These are phyloP conservation scores for Cladorrhinum sp. DNA, from an alignment of 2,329 filamentous ascomycete species.

Conservation along the genomic window DNA sequence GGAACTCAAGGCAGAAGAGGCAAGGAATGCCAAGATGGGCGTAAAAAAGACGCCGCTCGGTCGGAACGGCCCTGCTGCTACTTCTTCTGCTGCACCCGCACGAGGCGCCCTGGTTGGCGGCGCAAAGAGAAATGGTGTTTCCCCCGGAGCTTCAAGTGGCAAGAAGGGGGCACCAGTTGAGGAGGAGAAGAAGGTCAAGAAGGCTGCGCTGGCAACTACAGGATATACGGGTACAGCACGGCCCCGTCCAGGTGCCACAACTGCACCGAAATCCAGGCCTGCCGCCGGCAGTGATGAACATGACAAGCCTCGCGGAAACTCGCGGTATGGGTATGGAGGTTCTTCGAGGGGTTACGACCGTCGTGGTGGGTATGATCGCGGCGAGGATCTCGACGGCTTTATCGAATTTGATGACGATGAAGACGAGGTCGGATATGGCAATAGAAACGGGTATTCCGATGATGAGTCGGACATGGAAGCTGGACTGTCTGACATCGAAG, in stretches of 20 bases:
- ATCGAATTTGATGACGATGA: constrained; percentile 61
- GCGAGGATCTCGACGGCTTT: constrained; percentile 52
- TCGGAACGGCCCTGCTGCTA: constrained; percentile 3
- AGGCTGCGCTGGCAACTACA: constrained; percentile 59
- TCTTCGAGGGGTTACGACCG: constrained; percentile 51
- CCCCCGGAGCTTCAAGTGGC: constrained; percentile 9
- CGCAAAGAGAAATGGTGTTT: constrained; percentile 13
- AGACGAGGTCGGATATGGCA: constrained; percentile 34
- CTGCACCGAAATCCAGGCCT: constrained; percentile 29
- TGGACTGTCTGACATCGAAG: constrained; percentile 68
- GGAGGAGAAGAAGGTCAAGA: constrained; percentile 59
- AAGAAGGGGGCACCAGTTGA: constrained; percentile 30
- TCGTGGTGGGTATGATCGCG: constrained; percentile 47
- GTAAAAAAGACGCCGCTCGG: constrained; percentile 14
- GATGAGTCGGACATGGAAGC: constrained; percentile 77
- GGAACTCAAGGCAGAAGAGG: constrained; percentile 44
- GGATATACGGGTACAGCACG: constrained; percentile 65
- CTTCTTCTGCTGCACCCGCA: constrained; percentile 11
- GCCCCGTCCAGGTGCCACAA: constrained; percentile 45
- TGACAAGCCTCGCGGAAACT: constrained; percentile 23
- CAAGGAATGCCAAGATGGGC: constrained; percentile 23
- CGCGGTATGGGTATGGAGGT: constrained; percentile 32
- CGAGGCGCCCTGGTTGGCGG: constrained; percentile 24
- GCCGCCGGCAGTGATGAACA: constrained; percentile 14
- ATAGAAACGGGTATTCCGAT: constrained; percentile 40